These are phyloP conservation scores for Brassica rapa DNA, from an alignment of 345 rosid genomes.

Conservation along the genomic window DNA sequence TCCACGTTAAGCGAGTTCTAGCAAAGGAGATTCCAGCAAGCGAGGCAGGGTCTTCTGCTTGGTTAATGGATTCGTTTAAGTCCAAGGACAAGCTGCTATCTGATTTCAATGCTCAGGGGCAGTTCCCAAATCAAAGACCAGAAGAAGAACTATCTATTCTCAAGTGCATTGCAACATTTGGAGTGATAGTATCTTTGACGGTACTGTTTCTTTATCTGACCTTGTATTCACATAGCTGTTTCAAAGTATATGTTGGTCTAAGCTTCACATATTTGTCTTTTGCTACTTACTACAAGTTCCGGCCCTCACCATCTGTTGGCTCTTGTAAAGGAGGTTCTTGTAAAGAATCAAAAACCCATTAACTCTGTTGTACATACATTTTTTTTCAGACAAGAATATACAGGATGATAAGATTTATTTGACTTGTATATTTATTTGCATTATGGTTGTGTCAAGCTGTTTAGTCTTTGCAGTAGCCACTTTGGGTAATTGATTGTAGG, in stretches of 20 bases:
- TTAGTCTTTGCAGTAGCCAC: not conserved
- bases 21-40: slow-evolving; percentile 50
- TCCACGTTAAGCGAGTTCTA: slow-evolving; percentile 62
- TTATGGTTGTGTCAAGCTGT: not conserved
- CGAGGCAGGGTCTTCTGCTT: slow-evolving; percentile 51
- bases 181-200: slow-evolving; percentile 54
- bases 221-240: slow-evolving; percentile 53
- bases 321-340: slow-evolving; percentile 35
- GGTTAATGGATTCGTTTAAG: slow-evolving; percentile 65
- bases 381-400: slow-evolving; percentile 35
- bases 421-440: not conserved
- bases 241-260: slow-evolving; percentile 58
- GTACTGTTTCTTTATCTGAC: slow-evolving; percentile 58
- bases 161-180: slow-evolving; percentile 52
- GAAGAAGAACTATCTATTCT: slow-evolving; percentile 54
- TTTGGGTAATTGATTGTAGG: not conserved
- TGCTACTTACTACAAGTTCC: slow-evolving; percentile 54
- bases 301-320: slow-evolving; percentile 40
- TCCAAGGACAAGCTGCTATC: slow-evolving; percentile 64
- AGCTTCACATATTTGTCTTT: slow-evolving; percentile 55
- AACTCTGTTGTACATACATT: slow-evolving; percentile 36
- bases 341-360: slow-evolving; percentile 36
- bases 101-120: slow-evolving; percentile 57
- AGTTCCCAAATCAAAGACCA: slow-evolving; percentile 53
- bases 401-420: slow-evolving; percentile 7